Conservation (phyloP, 2,329 filamentous ascomycete species). For the Orbilia javanica region DNA sequence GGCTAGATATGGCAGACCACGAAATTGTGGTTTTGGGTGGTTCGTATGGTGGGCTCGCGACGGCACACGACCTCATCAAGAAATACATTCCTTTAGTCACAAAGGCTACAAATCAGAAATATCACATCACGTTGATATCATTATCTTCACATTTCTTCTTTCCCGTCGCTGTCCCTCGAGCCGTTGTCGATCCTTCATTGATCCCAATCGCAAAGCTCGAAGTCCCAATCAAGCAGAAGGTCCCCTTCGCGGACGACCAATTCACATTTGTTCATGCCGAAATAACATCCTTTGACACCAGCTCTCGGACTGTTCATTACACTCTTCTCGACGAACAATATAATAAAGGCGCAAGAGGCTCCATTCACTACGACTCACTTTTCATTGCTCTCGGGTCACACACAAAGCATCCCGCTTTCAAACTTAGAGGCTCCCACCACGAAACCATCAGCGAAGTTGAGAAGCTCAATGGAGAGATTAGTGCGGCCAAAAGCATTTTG, state of each 20-base stretch:
- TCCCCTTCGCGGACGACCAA: slow-evolving; percentile 19
- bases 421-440: slow-evolving; percentile 35
- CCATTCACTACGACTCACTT: slow-evolving; percentile 50
- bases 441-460: slow-evolving; percentile 34
- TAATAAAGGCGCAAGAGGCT: slow-evolving; percentile 31
- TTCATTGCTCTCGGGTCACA: slow-evolving; percentile 45
- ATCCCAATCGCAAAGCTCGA: slow-evolving; percentile 35
- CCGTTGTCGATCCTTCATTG: slow-evolving; percentile 44
- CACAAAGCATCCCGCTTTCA: slow-evolving; percentile 44
- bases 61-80: slow-evolving; percentile 45
- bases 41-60: slow-evolving; percentile 27
- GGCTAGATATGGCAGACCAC: slow-evolving; percentile 31
- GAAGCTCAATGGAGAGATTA: slow-evolving; percentile 43
- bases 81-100: slow-evolving; percentile 39
- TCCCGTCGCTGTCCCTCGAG: slow-evolving; percentile 42
- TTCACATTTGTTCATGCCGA: slow-evolving; percentile 53
- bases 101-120: slow-evolving; percentile 42
- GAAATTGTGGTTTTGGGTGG: slow-evolving; percentile 54
- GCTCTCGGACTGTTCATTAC: slow-evolving; percentile 41
- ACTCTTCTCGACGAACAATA: slow-evolving; percentile 48
- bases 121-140: slow-evolving; percentile 52
- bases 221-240: slow-evolving; percentile 39
- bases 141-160: slow-evolving; percentile 52
- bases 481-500: slow-evolving; percentile 43
- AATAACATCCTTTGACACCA: slow-evolving; percentile 37